Evolutionary conservation across 192 early-diverging fungal genomes (phyloP), one percentile per base, ranked within the genome.

Genomic region (Coemansia sp.): DNA sequence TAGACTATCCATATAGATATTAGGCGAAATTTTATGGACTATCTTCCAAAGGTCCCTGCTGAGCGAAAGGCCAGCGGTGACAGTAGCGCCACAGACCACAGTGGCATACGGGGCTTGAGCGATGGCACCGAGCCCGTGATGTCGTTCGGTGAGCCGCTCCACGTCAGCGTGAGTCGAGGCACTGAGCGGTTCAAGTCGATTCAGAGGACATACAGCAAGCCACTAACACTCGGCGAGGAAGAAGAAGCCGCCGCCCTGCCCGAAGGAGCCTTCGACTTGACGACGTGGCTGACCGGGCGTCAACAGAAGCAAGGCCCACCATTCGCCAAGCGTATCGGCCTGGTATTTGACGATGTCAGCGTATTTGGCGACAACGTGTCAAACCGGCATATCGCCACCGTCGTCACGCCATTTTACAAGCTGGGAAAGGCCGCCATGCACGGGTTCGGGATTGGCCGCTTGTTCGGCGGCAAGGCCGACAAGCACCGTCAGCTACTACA

Each of bases 401-500:
- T 84, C 12, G 44, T 75, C 36, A 76, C 82, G 64, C 76, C 77
- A 4, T 31, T 80, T 37, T 79, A 66, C 63, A 75, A 84, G 62
- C 14, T 73, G 2, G 14, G 68, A 8, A 78, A 76, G 41, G 37
- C 46, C 9, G 58, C 58, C 4, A 17, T n/a, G 11, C 64, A 64
- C 36, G 80, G 72, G 2, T 72, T 78, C 44, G 75, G 80, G n/a
- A 37, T 76, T 8, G 25, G 31, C 42, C 34, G 41, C 46, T 51
- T 64, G 12, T 62, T 53, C 19, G 53, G 42, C 19, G 17, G 51
- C 21, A 37, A 34, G 12, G 5, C 27, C 44, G 59, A 41, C 42
- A 62, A 67, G 64, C 29, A 75, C 31, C 63, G 82, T 31, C 46
- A 80, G 67, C 23, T 95, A 50, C 75, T 94, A 19, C 62, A 82